These are phyloP conservation scores for Diaporthe nobilis DNA, from an alignment of 2,329 filamentous ascomycete genomes.

Conservation along the genomic window DNA sequence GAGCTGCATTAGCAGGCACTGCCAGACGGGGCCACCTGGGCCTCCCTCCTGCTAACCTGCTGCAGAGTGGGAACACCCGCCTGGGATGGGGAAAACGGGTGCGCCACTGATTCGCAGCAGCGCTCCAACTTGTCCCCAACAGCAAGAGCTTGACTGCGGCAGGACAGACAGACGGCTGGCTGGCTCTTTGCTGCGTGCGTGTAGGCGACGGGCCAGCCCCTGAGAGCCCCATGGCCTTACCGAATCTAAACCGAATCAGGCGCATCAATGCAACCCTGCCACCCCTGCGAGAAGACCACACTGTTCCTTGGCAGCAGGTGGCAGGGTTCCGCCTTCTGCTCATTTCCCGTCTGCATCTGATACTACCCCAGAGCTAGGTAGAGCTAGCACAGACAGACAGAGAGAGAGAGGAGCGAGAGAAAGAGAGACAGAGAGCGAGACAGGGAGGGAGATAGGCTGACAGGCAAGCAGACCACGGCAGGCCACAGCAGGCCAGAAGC, in stretches of 20 bases:
- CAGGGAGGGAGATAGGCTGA: not conserved
- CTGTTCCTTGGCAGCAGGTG: conserved; percentile 28
- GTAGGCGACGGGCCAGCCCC: conserved; percentile 5
- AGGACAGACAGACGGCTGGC: not conserved
- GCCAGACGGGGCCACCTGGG: conserved; percentile 9
- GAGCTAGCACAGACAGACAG: not conserved
- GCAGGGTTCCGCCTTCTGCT: conserved; percentile 22
- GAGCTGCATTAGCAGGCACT: conserved; percentile 28
- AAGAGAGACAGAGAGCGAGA: not conserved
- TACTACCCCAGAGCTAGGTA: conserved; percentile 27
- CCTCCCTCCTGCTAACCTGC: not conserved
- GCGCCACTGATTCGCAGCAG: conserved; percentile 16
- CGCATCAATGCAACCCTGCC: conserved; percentile 3
- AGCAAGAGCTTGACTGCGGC: not conserved
- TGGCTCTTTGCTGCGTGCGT: not conserved
- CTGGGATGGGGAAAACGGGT: not conserved
- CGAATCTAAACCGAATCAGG: conserved; percentile 24
- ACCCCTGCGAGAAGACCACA: conserved; percentile 13
- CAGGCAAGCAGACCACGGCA: not conserved
- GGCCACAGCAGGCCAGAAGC: conserved; percentile 6
- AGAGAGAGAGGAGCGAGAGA: not conserved
- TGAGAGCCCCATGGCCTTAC: conserved; percentile 29
- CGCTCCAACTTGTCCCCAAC: not conserved
- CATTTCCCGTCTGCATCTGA: conserved; percentile 37
- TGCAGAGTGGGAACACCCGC: conserved; percentile 4